Evolutionary conservation across 164 flowering plant species (phyloP), one percentile per base, ranked within the genome.

Genomic region (Magnolia kwangsiensis): DNA sequence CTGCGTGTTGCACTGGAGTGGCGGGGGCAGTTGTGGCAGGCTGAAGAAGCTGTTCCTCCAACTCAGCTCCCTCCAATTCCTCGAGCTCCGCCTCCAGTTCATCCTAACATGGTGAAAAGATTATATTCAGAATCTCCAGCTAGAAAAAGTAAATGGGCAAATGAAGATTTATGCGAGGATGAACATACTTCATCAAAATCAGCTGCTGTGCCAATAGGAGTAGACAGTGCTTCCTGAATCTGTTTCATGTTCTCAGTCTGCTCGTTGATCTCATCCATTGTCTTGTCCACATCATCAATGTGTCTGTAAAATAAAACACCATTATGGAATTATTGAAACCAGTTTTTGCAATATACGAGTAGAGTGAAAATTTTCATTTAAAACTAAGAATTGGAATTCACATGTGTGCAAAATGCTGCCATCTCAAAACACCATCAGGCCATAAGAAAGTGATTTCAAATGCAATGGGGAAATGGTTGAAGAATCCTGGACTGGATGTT

Each of bases 201-300:
- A 63, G 86, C 84, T 20, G 86, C 86, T 45, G 88, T 69, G 51
- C 89, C 89, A 49, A 84, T 83, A 2, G 89, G 88, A 61, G 86
- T 29, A 61, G 89, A 76, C 50, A 87, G 51, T 63, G 88, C 88
- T 23, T 85, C 87, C 76, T 87, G 88, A 67, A 87, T 87, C 79
- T 85, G 86, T 76, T 83, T 87, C 86, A 85, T 85, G 73, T 84
- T 87, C 80, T 84, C 87, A n/a, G 88, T 87, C 77, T 87, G 89
- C 76, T 87, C 88, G 76, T 87, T 85, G 63, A 87, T 87, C 72
- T 87, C 89, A 64, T 87, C 89, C 89, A 87, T 85, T 63, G 88
- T 87, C 80, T 87, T 87, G 80, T 87, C 89, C 59, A 85, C 89
- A 72, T 87, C 87, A 79, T 87, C 88, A 74, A 85, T 87, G 59